Evolutionary conservation across 208 protist genomes (phyloP).

Genomic region (Phytomonas francai): DNA sequence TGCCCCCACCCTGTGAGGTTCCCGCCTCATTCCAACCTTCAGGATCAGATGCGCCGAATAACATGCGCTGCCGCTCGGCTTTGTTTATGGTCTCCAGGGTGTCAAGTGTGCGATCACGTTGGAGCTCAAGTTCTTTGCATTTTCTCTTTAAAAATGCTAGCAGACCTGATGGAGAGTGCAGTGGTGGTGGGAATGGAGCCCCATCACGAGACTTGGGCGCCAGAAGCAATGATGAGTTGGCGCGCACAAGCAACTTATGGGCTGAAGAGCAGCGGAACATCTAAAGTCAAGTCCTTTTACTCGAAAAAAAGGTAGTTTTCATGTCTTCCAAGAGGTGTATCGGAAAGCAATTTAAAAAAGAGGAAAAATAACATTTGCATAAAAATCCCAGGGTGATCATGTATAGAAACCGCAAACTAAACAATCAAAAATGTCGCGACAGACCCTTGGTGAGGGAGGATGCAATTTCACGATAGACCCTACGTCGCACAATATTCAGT

Average conservation of each 20-base stretch:
- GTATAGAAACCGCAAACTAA: background rate
- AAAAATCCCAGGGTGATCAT: slow-evolving; percentile 2
- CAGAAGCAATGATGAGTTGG: background rate
- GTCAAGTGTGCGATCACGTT: slow-evolving; percentile 42
- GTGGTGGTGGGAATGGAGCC: background rate
- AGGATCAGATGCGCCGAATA: background rate
- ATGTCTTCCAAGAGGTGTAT: background rate
- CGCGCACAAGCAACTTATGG: background rate
- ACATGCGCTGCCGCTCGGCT: slow-evolving; percentile 8
- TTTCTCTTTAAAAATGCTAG: slow-evolving; percentile 19
- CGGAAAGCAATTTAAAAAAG: background rate
- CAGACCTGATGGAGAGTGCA: slow-evolving; percentile 13
- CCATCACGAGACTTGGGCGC: background rate
- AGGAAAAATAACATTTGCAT: slow-evolving; percentile 3
- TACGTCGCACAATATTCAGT: background rate
- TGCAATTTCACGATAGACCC: background rate
- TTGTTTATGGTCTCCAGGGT: slow-evolving; percentile 9
- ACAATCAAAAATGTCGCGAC: background rate
- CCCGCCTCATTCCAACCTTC: background rate
- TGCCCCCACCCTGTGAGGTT: background rate
- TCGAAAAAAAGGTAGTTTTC: background rate
- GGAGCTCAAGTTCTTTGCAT: slow-evolving; percentile 37
- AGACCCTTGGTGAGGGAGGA: background rate
- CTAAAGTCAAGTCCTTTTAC: background rate
- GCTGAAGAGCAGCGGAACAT: background rate